These are phyloP conservation scores for Aspergillus costaricaensis DNA, from an alignment of 2,329 filamentous ascomycete species.

Conservation along the genomic window DNA sequence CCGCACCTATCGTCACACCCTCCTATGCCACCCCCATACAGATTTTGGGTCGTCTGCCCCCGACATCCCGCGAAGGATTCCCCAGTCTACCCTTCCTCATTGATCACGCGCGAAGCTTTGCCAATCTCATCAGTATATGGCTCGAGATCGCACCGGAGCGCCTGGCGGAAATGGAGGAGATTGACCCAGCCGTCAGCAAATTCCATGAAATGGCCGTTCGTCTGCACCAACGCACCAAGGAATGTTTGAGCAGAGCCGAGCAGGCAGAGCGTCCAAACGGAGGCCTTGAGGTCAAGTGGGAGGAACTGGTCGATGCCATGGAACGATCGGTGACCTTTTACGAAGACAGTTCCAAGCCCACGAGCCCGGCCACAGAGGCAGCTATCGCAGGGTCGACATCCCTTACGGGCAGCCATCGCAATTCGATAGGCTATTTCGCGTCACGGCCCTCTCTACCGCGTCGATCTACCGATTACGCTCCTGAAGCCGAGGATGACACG, in stretches of 20 bases:
- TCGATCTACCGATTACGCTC: constrained; percentile 40
- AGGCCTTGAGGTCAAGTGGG: constrained; percentile 51
- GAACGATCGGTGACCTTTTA: constrained; percentile 46
- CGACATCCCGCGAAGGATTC: constrained; percentile 84
- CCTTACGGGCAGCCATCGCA: constrained; percentile 38
- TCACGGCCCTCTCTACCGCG: constrained; percentile 41
- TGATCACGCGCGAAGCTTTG: constrained; percentile 82
- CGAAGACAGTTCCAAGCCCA: constrained; percentile 42
- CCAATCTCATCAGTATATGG: constrained; percentile 70
- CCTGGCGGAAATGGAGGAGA: constrained; percentile 41
- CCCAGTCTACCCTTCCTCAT: constrained; percentile 91
- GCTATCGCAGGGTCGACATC: constrained; percentile 32
- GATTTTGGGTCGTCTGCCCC: constrained; percentile 79
- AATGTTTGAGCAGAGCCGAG: constrained; percentile 50
- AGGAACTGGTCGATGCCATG: constrained; percentile 52
- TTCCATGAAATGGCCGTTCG: constrained; percentile 49
- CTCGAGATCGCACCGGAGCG: constrained; percentile 44
- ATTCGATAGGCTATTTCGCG: constrained; percentile 45
- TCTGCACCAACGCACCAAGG: constrained; percentile 47
- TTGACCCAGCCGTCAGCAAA: constrained; percentile 41
- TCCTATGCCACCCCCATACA: constrained; percentile 92
- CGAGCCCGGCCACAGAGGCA: constrained; percentile 40
- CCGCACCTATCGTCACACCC: constrained; percentile 67
- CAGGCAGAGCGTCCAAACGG: constrained; percentile 52
- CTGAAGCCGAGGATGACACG: constrained; percentile 47